phyloP scores from a whole-genome alignment of 2,329 filamentous ascomycete species.

The Diaporthe helianthi region DNA sequence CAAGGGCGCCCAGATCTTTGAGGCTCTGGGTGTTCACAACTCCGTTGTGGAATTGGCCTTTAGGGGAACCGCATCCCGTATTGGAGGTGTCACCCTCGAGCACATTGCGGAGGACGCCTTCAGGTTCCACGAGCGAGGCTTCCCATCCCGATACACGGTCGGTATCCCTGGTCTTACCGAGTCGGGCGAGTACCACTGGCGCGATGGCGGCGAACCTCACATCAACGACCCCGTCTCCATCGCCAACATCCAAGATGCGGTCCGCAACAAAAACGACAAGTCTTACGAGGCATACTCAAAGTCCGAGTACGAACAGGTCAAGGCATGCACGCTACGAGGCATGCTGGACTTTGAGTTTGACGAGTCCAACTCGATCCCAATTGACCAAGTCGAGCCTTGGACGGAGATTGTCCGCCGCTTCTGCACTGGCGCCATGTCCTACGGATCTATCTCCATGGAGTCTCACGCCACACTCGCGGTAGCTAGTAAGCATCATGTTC shows the following conservation, averaged over 20 bases:
- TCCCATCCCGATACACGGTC: constrained; percentile 79
- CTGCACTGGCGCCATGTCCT: constrained; percentile 97
- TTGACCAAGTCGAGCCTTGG: constrained; percentile 98
- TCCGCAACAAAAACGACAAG: constrained; percentile 97
- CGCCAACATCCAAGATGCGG: constrained; percentile 96
- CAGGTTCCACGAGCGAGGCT: constrained; percentile 93
- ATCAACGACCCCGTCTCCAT: constrained; percentile 95
- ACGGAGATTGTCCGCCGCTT: constrained; percentile 97
- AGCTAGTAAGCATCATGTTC: neutral
- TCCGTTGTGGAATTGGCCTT: constrained; percentile 93
- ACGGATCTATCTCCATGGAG: constrained; percentile 98
- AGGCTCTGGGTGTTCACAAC: constrained; percentile 92
- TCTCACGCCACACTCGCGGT: constrained; percentile 95
- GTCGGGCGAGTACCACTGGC: constrained; percentile 98
- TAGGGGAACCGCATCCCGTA: constrained; percentile 90
- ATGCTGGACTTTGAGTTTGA: constrained; percentile 97
- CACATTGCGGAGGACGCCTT: constrained; percentile 93
- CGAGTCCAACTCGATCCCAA: constrained; percentile 81
- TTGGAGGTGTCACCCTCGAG: constrained; percentile 93
- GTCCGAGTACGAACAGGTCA: constrained; percentile 94
- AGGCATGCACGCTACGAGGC: constrained; percentile 92
- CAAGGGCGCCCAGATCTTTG: constrained; percentile 98
- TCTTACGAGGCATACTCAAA: constrained; percentile 96
- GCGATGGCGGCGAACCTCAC: constrained; percentile 93
- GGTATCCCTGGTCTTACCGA: constrained; percentile 83